A percentile compares a stretch with the other conserved stretches of the same genome.
These are phyloP conservation scores for Lithohypha guttulata DNA, from an alignment of 2,329 filamentous ascomycete species.

Conservation along the genomic window DNA sequence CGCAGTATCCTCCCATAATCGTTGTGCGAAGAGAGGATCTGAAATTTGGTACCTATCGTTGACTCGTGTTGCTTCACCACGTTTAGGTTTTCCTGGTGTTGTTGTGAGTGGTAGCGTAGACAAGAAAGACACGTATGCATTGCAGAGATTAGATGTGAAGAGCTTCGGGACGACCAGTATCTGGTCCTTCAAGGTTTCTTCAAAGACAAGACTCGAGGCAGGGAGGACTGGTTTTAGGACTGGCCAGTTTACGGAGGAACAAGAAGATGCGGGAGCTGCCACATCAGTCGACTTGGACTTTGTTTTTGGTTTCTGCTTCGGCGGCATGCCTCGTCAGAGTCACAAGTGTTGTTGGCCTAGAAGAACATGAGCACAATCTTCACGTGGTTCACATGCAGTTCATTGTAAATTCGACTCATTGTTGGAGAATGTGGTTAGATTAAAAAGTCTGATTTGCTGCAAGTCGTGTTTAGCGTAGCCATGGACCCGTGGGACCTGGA, in stretches of 20 bases:
- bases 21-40: constrained; percentile 61
- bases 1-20: constrained; percentile 67
- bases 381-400: neutral
- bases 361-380: neutral
- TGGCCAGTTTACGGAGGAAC: constrained; percentile 52
- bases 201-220: constrained; percentile 50
- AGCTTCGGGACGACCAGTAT: constrained; percentile 65
- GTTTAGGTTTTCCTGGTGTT: constrained; percentile 67
- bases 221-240: constrained; percentile 58
- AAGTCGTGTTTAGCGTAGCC: neutral
- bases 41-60: constrained; percentile 83
- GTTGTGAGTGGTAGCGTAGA: constrained; percentile 60
- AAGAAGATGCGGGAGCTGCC: constrained; percentile 13
- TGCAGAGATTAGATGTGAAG: constrained; percentile 64
- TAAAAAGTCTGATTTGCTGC: constrained; percentile 3
- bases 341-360: neutral
- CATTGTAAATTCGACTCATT: neutral
- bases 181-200: constrained; percentile 50
- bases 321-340: constrained; percentile 18
- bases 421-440: neutral
- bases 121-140: constrained; percentile 64
- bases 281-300: constrained; percentile 19
- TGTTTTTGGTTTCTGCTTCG: constrained; percentile 20
- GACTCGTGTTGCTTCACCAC: constrained; percentile 69
- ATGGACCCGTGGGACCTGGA: no score